Base-by-base conservation (phyloP, 75 land plant genomes). In the Picea sitchensis region DNA sequence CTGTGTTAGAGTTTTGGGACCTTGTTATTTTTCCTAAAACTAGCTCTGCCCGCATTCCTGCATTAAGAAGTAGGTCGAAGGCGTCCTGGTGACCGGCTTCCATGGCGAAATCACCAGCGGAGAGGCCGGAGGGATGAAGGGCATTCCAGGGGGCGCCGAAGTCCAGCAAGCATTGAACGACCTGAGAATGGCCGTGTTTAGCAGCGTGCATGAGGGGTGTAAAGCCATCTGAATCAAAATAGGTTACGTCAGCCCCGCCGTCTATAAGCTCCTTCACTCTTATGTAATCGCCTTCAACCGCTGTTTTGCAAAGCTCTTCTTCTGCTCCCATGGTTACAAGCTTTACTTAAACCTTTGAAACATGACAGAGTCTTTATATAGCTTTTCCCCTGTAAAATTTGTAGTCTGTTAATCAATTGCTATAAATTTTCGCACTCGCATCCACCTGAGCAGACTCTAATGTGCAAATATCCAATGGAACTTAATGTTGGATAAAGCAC, bases 191-290 rank as follows among this genome's bases (percentile, higher is more conserved):
- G 78, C 99, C 99, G 54, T 79, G 78, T 83, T 65, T 79, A 58
- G 99, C 99, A 2, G 99, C 99, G 87, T 86, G 84, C 96, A 97
- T 97, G 59, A 97, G 92, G 6, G 98, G 92, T n/a, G 92, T 93
- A 23, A 84, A 82, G 23, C 94, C 94, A 3, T 85, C 80, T 26
- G 47, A 75, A 82, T 92, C 94, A 75, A 90, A 91, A 73, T 76
- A 85, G 51, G 94, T 78, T 11, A 84, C 90, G 60, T 96, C 98
- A 47, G 94, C 91, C 61, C 94, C 96, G 65, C 80, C 51, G 18
- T 58, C 84, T 60, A 96, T 76, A 71, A 93, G 81, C 21, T 81
- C 57, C 79, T 58, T 62, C 31, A 89, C 82, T 65, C 76, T 80
- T 18, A 36, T 80, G 36, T 61, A 11, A 64, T 95, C 90, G 65